Percentiles rank a stretch among this genome's conserved stretches.
Conservation (phyloP, 2,329 filamentous ascomycete genomes). For the Xylaria sp. region DNA sequence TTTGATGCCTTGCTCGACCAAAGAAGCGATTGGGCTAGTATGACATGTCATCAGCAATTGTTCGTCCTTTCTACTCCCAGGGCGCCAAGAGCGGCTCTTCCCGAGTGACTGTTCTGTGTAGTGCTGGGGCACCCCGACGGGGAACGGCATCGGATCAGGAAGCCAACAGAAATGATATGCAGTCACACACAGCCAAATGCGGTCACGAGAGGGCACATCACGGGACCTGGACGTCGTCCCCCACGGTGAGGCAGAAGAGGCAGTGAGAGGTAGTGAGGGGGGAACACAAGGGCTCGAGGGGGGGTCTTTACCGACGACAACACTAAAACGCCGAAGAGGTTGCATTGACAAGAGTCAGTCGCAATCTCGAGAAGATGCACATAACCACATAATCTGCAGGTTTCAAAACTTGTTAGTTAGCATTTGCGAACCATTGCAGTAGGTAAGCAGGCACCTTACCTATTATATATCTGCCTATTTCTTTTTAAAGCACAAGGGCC, state of each 20-base stretch:
- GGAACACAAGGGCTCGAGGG: constrained; percentile 27
- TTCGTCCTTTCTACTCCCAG: constrained; percentile 16
- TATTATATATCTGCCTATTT: not conserved
- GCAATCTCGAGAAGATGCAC: constrained; percentile 31
- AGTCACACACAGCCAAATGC: constrained; percentile 48
- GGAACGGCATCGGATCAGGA: constrained; percentile 20
- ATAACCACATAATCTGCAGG: constrained; percentile 34
- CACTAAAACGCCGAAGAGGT: constrained; percentile 31
- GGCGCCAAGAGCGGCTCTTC: constrained; percentile 46
- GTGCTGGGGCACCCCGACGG: not conserved
- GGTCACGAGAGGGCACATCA: constrained; percentile 48
- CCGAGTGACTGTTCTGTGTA: constrained; percentile 29
- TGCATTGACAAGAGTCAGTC: constrained; percentile 38
- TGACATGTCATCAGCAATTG: constrained; percentile 20
- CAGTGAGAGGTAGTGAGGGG: constrained; percentile 16
- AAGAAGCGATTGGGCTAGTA: not conserved
- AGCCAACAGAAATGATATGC: constrained; percentile 39
- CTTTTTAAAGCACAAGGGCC: constrained; percentile 3
- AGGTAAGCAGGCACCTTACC: too few relatives aligned
- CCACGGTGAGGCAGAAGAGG: constrained; percentile 34
- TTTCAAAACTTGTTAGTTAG: constrained; percentile 34
- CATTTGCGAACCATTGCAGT: constrained; percentile 22
- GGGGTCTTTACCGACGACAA: constrained; percentile 33
- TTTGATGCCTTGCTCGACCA: constrained; percentile 9
- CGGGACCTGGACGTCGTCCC: constrained; percentile 36